phyloP scores from a whole-genome alignment of 352 stramenopile species.

The Bremia lactucae region DNA sequence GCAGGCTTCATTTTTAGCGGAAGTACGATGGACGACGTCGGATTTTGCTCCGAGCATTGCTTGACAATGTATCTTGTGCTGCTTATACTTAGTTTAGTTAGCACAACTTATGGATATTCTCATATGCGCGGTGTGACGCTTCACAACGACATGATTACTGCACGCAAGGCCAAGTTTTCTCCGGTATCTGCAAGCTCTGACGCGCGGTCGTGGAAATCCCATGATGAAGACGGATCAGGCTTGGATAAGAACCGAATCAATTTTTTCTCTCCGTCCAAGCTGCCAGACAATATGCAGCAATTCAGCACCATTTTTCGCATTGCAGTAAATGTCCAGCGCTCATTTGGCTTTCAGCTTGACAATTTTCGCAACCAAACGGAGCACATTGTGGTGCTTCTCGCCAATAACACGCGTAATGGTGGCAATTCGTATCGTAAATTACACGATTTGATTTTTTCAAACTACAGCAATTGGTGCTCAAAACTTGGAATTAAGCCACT shows the following conservation, averaged over 20 bases:
- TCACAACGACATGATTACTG: constrained; percentile 16
- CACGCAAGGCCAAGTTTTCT: constrained; percentile 32
- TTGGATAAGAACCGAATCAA: constrained; percentile 50
- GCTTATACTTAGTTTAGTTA: constrained; percentile 22
- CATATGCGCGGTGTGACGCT: constrained; percentile 22
- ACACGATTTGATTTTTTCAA: constrained; percentile 76
- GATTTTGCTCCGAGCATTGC: constrained; percentile 51
- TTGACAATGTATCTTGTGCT: constrained; percentile 54
- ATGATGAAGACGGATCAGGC: constrained; percentile 15
- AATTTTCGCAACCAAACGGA: constrained; percentile 95
- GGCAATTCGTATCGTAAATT: constrained; percentile 76
- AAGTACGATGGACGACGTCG: constrained; percentile 24
- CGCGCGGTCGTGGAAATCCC: constrained; percentile 52
- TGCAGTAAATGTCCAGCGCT: constrained; percentile 76
- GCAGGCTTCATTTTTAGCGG: constrained; percentile 62
- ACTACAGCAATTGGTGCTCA: constrained; percentile 84
- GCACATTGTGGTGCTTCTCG: constrained; percentile 93
- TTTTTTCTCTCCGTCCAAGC: constrained; percentile 62
- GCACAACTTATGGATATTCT: constrained; percentile 43
- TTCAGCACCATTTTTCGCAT: constrained; percentile 76
- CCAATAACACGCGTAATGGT: constrained; percentile 83
- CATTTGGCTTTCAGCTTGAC: constrained; percentile 75
- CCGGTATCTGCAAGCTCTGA: constrained; percentile 70
- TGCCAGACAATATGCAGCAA: constrained; percentile 77
- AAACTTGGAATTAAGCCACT: constrained; percentile 69